Percentiles rank a stretch among this genome's conserved stretches.
Evolutionary conservation across 2,329 filamentous ascomycete genomes (phyloP).

Genomic region (Hymenoscyphus occultus): DNA sequence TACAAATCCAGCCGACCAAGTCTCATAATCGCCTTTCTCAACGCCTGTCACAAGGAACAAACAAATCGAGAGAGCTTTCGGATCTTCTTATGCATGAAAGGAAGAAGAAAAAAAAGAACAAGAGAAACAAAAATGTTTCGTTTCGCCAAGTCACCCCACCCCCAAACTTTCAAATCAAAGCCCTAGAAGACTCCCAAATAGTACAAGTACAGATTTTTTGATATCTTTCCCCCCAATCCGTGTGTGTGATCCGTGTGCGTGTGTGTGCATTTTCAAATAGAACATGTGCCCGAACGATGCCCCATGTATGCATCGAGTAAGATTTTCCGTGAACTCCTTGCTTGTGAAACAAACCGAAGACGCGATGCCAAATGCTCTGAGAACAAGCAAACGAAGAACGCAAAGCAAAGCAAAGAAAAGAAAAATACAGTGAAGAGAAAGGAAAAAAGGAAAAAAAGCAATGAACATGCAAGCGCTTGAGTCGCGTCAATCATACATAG

Average conservation of each 20-base stretch:
- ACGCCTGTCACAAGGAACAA: too few species aligned
- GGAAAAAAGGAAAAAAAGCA: neutral
- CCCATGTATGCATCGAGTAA: neutral
- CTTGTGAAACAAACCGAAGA: neutral
- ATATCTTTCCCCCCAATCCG: neutral
- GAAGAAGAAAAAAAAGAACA: too few species aligned
- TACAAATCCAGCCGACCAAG: too few species aligned
- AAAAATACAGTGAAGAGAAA: neutral
- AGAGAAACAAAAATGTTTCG: too few species aligned
- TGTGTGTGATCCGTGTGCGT: too few species aligned
- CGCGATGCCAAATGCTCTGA: too few species aligned
- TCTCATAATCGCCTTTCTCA: too few species aligned
- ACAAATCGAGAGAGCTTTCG: too few species aligned
- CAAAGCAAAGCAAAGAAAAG: neutral
- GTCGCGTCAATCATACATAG: slow-evolving; percentile 4
- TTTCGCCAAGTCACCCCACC: too few species aligned
- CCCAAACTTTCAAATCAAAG: neutral
- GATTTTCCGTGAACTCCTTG: slow-evolving; percentile 4
- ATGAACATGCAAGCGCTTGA: neutral
- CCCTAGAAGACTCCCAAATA: neutral
- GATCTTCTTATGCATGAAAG: too few species aligned
- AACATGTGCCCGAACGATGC: slow-evolving; percentile 1
- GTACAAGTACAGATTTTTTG: neutral
- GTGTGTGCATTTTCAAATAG: neutral
- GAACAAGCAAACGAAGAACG: too few species aligned